Evolutionary conservation across 2,329 filamentous ascomycete species (phyloP).

Genomic region (Penicillium decumbens): DNA sequence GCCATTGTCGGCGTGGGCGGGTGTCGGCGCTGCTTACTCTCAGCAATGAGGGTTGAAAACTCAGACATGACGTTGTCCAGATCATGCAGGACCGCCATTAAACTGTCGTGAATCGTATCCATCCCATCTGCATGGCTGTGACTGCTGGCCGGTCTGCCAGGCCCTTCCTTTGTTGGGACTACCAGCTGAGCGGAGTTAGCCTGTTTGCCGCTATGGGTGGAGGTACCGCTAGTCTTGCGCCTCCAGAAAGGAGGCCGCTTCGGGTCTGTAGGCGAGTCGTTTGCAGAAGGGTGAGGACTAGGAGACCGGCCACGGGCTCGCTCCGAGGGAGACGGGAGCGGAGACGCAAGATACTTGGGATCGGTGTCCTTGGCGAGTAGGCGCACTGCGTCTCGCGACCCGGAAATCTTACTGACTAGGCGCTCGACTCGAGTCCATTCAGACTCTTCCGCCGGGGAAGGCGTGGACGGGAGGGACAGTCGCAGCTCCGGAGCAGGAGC

Average conservation of each 20-base stretch:
- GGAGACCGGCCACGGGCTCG: constrained; percentile 32
- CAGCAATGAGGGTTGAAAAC: constrained; percentile 70
- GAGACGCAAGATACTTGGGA: constrained; percentile 50
- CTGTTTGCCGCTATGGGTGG: constrained; percentile 40
- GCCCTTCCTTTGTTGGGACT: constrained; percentile 42
- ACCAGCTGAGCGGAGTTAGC: constrained; percentile 46
- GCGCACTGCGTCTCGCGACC: constrained; percentile 81
- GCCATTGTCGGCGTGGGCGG: constrained; percentile 51
- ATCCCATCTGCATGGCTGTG: constrained; percentile 49
- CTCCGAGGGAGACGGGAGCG: constrained; percentile 16
- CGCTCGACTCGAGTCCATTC: constrained; percentile 86
- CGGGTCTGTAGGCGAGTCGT: constrained; percentile 46
- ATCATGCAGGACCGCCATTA: constrained; percentile 75
- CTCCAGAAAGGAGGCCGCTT: constrained; percentile 84
- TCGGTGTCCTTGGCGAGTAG: constrained; percentile 81
- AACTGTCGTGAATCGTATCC: constrained; percentile 71
- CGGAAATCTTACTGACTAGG: constrained; percentile 78
- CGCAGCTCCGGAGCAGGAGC: constrained; percentile 26
- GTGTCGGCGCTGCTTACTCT: constrained; percentile 72
- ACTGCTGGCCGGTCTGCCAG: constrained; percentile 33
- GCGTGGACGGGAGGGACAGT: constrained; percentile 31
- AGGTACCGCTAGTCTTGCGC: constrained; percentile 64
- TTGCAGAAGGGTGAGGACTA: constrained; percentile 32
- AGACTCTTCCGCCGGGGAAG: constrained; percentile 57
- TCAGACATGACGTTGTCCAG: constrained; percentile 78